phyloP scores from a whole-genome alignment of 2,329 filamentous ascomycete genomes.

The Colletotrichum tropicale region DNA sequence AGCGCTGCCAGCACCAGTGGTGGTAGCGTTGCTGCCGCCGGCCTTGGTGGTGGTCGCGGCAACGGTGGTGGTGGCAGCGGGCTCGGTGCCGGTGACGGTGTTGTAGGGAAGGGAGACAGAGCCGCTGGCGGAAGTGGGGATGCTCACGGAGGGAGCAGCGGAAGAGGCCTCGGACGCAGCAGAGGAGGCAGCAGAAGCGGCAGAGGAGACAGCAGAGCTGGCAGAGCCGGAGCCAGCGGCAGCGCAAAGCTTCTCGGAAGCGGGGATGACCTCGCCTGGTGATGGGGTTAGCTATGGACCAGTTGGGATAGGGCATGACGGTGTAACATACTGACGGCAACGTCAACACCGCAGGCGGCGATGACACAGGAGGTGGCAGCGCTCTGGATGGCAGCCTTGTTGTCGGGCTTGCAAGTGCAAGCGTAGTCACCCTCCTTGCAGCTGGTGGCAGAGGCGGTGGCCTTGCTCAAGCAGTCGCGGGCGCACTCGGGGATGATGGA shows the following conservation, averaged over 20 bases:
- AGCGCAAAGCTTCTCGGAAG: constrained; percentile 38
- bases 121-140: background rate
- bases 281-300: background rate
- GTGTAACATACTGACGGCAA: constrained; percentile 40
- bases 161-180: background rate
- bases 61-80: background rate
- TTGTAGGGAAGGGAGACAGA: background rate
- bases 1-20: constrained; percentile 17
- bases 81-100: constrained; percentile 10
- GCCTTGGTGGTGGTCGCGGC: constrained; percentile 6
- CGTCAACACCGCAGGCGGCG: constrained; percentile 36
- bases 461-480: constrained; percentile 36
- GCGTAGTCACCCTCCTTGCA: constrained; percentile 36
- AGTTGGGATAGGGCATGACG: background rate
- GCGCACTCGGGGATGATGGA: constrained; percentile 37
- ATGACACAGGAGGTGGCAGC: constrained; percentile 40
- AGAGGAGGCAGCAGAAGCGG: background rate
- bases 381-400: constrained; percentile 34
- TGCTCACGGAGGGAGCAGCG: background rate
- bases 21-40: background rate
- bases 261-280: constrained; percentile 43
- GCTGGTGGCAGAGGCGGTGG: constrained; percentile 31
- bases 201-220: background rate
- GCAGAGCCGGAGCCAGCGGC: constrained; percentile 3
- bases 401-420: constrained; percentile 36